phyloP scores from a whole-genome alignment of 768 basidiomycete species.

The Tephrocybe rancida region DNA sequence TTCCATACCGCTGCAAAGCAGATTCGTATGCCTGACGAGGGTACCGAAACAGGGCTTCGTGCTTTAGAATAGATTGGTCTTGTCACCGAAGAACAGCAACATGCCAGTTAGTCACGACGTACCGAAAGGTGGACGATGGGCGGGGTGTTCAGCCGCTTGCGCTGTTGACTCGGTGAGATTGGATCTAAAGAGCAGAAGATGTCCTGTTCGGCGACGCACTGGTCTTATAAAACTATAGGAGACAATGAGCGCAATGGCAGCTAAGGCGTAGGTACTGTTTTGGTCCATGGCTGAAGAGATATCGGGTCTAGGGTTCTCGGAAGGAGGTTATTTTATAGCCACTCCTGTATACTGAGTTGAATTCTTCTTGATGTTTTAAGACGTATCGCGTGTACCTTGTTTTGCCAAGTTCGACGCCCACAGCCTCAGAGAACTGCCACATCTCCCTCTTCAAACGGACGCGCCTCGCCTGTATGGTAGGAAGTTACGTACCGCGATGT shows the following conservation, averaged over 20 bases:
- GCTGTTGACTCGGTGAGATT: not conserved
- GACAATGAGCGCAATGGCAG: not conserved
- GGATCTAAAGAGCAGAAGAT: not conserved
- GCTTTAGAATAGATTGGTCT: not conserved
- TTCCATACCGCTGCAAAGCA: slow-evolving; percentile 4
- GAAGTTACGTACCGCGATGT: too few relatives aligned
- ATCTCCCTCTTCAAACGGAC: too few relatives aligned
- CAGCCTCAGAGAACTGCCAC: too few relatives aligned
- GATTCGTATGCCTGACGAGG: slow-evolving; percentile 8
- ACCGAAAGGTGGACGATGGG: slow-evolving; percentile 8
- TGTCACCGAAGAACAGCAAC: not conserved
- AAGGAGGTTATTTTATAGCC: not conserved
- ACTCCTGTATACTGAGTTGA: too few relatives aligned
- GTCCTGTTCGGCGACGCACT: not conserved
- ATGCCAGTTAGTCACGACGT: not conserved
- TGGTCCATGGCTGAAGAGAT: not conserved
- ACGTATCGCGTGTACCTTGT: too few relatives aligned
- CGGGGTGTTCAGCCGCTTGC: slow-evolving; percentile 6
- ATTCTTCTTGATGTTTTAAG: too few relatives aligned
- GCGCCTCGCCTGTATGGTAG: too few relatives aligned
- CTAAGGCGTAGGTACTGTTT: not conserved
- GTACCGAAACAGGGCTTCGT: slow-evolving; percentile 4
- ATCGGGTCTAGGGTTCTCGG: too few relatives aligned
- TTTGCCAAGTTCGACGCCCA: too few relatives aligned
- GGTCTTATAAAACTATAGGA: not conserved